Base-by-base conservation (phyloP, 176 grass and related monocot species). In the Zoysia japonica region DNA sequence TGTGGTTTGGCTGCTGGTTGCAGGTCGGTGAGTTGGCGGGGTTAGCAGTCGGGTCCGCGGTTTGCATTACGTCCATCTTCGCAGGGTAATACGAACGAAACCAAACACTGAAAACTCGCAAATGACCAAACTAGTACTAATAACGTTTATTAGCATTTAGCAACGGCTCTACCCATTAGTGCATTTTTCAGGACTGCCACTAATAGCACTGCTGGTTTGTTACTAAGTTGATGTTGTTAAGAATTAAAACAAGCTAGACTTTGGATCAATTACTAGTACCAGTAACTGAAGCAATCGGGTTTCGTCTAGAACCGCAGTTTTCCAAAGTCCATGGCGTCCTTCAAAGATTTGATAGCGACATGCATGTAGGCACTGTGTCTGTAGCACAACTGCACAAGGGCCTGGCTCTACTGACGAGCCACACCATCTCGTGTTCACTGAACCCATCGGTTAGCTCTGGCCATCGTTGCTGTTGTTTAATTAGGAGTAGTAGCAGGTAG, bases 1-100 rank as follows among this genome's bases (percentile, higher is more conserved):
- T 61, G 41, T 64, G 9, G 1, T 72, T 74, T 2, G 35, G 19
- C 37, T 52, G 7, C 10, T 60, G 47, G 28, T 40, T 88, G 82
- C 90, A 99, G 96, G 92, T 95, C 62, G 96, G 96, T 81, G 96
- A 99, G 86, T 99, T 99, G 88, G 96, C 96, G n/a, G 96, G 96
- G 68, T 91, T 99, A 93, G 96, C 96, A 43, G 96, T 99, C 80
- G 96, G 96, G 55, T 89, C 96, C 63, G 85, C 96, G 74, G 96
- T 99, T 84, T 99, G 96, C 90, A 99, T 99, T 91, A 99, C 96
- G 15, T 99, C 96, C 10, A 95, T 99, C 65, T 89, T 99, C 63
- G 96, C 96, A 79, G 96, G 96, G 96, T 99, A 99, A 98, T 45
- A 79, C 65, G 78, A 77, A 89, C 71, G 64, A 72, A 52, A n/a